phyloP scores from a whole-genome alignment of 2,329 filamentous ascomycete species.

The Elsinoe fawcettii region DNA sequence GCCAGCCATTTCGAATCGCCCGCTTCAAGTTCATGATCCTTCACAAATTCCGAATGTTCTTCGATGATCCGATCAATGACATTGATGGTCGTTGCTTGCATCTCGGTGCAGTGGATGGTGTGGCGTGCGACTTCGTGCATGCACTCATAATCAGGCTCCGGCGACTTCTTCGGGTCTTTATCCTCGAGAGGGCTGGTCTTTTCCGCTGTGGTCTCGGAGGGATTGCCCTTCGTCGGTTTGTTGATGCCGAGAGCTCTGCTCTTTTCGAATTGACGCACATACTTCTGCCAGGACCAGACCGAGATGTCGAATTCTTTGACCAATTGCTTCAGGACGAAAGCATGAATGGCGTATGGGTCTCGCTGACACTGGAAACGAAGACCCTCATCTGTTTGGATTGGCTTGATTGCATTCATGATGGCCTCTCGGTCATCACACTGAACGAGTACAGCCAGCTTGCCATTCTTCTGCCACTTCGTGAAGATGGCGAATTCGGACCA shows the following conservation, averaged over 20 bases:
- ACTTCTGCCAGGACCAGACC: conserved; percentile 20
- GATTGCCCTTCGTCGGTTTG: not conserved
- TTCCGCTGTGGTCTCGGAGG: too few relatives aligned
- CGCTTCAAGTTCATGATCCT: not conserved
- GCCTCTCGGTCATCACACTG: not conserved
- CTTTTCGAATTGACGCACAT: conserved; percentile 19
- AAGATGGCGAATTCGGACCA: too few relatives aligned
- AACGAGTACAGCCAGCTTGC: too few relatives aligned
- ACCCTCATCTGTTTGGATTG: not conserved
- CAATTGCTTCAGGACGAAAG: conserved; percentile 18
- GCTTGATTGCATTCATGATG: not conserved
- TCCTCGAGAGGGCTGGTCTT: too few relatives aligned
- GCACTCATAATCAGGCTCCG: conserved; percentile 12
- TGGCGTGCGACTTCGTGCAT: conserved; percentile 22
- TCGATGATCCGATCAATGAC: conserved; percentile 19
- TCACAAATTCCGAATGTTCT: conserved; percentile 17
- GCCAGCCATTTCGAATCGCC: not conserved
- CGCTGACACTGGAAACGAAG: not conserved
- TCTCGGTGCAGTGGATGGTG: conserved; percentile 21
- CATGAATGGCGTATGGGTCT: conserved; percentile 18
- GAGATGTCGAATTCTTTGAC: conserved; percentile 18
- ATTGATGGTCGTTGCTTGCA: conserved; percentile 17
- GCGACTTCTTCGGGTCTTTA: not conserved
- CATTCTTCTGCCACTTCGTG: too few relatives aligned
- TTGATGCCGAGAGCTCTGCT: not conserved